phyloP scores from a whole-genome alignment of 129 eudicot species.

The Helianthus annuus region HanXRQr2.0-SUNRISE NC_035445.2:135826921-135827420 shows the following conservation, averaged over 20 bases:
- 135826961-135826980: background rate
- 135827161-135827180: conserved; percentile 60
- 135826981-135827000: conserved; percentile 64
- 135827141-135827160: conserved; percentile 92
- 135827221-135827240: conserved; percentile 55
- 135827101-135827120: conserved; percentile 81
- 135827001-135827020: conserved; percentile 54
- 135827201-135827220: conserved; percentile 54
- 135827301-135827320: conserved; percentile 18
- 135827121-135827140: conserved; percentile 84
- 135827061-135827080: conserved; percentile 83
- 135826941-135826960: background rate
- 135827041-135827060: conserved; percentile 68
- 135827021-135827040: conserved; percentile 63
- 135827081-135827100: conserved; percentile 61
- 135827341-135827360: background rate
- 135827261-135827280: conserved; percentile 62
- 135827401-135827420: background rate
- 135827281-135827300: conserved; percentile 55
- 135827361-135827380: background rate
- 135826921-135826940: too few species aligned
- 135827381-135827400: background rate
- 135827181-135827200: conserved; percentile 81
- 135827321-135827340: background rate
- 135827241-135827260: conserved; percentile 76